A percentile compares a stretch with the other conserved stretches of the same genome.
phyloP scores from a whole-genome alignment of 352 stramenopile genomes.

The Phytophthora cactorum region DNA sequence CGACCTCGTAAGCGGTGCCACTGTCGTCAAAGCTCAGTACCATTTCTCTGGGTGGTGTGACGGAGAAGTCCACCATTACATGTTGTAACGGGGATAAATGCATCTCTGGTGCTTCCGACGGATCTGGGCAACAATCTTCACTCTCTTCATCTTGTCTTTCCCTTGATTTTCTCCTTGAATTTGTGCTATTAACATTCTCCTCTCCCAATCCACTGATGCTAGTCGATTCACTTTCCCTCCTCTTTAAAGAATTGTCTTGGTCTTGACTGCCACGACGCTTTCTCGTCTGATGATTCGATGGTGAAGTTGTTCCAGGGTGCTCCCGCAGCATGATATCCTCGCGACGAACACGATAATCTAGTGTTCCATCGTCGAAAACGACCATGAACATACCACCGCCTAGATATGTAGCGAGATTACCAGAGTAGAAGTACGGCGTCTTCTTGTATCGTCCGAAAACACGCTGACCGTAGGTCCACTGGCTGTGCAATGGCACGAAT shows the following conservation, averaged over 20 bases:
- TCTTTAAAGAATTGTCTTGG: conserved; percentile 6
- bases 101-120: conserved; percentile 19
- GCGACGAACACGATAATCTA: conserved; percentile 71
- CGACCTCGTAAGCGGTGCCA: conserved; percentile 3
- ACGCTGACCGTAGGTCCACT: conserved; percentile 69
- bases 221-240: conserved; percentile 3
- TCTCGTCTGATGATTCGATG: conserved; percentile 4
- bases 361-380: conserved; percentile 77
- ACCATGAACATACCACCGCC: conserved; percentile 76
- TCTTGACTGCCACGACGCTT: conserved; percentile 9
- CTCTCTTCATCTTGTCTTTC: conserved; percentile 6
- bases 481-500: conserved; percentile 60
- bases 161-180: conserved; percentile 5
- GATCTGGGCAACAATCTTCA: conserved; percentile 4
- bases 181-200: not conserved
- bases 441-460: conserved; percentile 74
- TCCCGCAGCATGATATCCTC: conserved; percentile 70
- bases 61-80: conserved; percentile 62
- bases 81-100: conserved; percentile 27
- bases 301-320: not conserved
- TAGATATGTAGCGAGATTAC: conserved; percentile 80
- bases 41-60: conserved; percentile 42
- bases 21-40: conserved; percentile 35
- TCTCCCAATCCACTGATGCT: conserved; percentile 10
- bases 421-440: conserved; percentile 81